Conservation (phyloP, 148 eudicot genomes). For the Nepenthes mirabilis region DNA sequence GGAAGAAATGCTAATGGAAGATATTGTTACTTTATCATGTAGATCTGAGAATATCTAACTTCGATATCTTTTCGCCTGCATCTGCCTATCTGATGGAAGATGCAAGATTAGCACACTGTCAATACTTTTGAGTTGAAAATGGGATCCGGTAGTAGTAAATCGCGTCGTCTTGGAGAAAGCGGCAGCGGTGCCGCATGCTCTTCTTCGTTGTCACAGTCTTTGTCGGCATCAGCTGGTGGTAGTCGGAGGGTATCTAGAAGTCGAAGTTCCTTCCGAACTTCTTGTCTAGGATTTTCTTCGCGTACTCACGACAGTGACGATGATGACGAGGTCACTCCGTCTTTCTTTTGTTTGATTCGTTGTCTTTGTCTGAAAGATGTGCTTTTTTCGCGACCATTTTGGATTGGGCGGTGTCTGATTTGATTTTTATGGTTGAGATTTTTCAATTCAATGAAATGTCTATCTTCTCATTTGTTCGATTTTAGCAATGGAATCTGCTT, state of each 20-base stretch:
- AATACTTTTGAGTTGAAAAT: constrained; percentile 12
- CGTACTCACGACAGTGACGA: constrained; percentile 25
- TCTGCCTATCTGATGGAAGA: neutral
- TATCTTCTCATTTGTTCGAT: neutral
- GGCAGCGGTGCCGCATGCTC: constrained; percentile 7
- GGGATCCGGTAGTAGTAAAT: constrained; percentile 67
- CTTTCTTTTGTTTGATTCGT: neutral
- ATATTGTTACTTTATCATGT: too few relatives aligned
- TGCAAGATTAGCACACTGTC: neutral
- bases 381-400: too few relatives aligned
- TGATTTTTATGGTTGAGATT: too few relatives aligned
- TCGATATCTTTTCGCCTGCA: too few relatives aligned
- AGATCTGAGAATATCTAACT: too few relatives aligned
- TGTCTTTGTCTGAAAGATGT: neutral
- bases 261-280: constrained; percentile 28
- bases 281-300: constrained; percentile 50
- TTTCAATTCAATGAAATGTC: neutral
- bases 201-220: constrained; percentile 24
- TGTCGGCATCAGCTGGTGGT: constrained; percentile 10
- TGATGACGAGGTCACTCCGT: constrained; percentile 21
- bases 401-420: too few relatives aligned
- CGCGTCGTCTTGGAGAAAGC: constrained; percentile 18
- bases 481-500: neutral
- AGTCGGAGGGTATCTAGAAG: constrained; percentile 19
- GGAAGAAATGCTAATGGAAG: too few relatives aligned